Percentiles rank a stretch among this genome's conserved stretches.
phyloP scores from a whole-genome alignment of 2,329 filamentous ascomycete genomes.

The Aspergillus transmontanensis region DNA sequence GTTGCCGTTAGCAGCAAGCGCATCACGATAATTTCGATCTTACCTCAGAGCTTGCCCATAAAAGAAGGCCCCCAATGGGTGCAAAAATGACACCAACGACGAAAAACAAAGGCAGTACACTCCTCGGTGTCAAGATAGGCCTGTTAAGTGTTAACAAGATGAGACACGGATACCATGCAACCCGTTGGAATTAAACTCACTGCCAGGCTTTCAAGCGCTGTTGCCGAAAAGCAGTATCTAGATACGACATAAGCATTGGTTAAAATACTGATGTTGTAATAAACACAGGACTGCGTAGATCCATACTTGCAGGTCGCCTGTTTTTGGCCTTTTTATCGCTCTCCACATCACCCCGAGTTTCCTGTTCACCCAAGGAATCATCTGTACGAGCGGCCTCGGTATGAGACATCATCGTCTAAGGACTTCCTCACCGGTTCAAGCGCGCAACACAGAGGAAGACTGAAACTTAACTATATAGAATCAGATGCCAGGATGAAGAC shows the following conservation, averaged over 20 bases:
- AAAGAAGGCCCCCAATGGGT: constrained; percentile 81
- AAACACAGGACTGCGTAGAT: constrained; percentile 6
- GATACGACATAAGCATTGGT: constrained; percentile 16
- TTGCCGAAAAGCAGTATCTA: constrained; percentile 95
- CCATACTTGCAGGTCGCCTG: constrained; percentile 83
- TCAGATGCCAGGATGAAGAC: background rate
- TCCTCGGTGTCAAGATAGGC: constrained; percentile 93
- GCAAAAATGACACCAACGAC: constrained; percentile 88
- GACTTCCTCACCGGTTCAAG: background rate
- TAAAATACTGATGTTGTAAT: constrained; percentile 10
- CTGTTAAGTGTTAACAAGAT: constrained; percentile 48
- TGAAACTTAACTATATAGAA: background rate
- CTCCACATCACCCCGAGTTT: constrained; percentile 40
- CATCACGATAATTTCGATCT: constrained; percentile 21
- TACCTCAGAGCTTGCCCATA: constrained; percentile 84
- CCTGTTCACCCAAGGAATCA: constrained; percentile 49
- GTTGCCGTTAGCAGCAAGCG: constrained; percentile 10
- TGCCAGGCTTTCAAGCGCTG: constrained; percentile 99
- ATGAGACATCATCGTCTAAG: constrained; percentile 45
- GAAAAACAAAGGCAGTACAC: constrained; percentile 88
- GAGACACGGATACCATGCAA: background rate
- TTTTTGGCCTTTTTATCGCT: constrained; percentile 81
- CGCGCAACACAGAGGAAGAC: background rate
- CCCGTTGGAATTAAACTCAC: constrained; percentile 56
- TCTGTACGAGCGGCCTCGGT: constrained; percentile 43